Conservation (phyloP, 2,329 filamentous ascomycete genomes). For the Penicillium sp. region DNA sequence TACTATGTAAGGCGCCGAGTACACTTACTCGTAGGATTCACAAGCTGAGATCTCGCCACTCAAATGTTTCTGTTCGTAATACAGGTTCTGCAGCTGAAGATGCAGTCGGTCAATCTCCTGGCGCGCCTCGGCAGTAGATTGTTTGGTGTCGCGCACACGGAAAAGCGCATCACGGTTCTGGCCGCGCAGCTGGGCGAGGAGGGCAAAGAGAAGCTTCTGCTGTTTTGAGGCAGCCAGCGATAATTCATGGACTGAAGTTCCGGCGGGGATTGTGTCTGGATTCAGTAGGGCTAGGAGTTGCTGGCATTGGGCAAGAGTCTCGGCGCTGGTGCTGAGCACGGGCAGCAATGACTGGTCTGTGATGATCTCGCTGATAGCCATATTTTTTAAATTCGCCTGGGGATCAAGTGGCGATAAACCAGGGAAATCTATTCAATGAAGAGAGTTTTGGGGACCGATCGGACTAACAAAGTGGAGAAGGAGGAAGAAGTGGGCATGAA, state of each 20-base stretch:
- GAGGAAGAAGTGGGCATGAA: slow-evolving; percentile 10
- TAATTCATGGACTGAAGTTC: slow-evolving; percentile 50
- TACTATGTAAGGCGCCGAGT: not conserved
- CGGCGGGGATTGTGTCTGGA: slow-evolving; percentile 42
- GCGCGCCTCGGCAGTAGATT: slow-evolving; percentile 78
- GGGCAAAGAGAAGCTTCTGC: slow-evolving; percentile 77
- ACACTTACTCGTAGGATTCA: slow-evolving; percentile 81
- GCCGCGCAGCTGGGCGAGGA: slow-evolving; percentile 76
- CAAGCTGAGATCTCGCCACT: slow-evolving; percentile 87
- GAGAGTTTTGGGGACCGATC: slow-evolving; percentile 6
- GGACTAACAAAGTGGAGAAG: slow-evolving; percentile 11
- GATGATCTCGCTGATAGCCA: slow-evolving; percentile 61
- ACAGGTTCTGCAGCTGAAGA: slow-evolving; percentile 89
- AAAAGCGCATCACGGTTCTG: slow-evolving; percentile 81
- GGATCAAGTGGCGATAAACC: not conserved
- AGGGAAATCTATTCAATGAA: not conserved
- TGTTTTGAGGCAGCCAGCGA: slow-evolving; percentile 67
- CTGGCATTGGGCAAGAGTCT: slow-evolving; percentile 71
- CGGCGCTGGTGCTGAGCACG: slow-evolving; percentile 70
- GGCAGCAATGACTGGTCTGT: slow-evolving; percentile 65
- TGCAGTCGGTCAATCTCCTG: slow-evolving; percentile 91
- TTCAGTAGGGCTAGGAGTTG: slow-evolving; percentile 58
- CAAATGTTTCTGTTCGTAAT: slow-evolving; percentile 92
- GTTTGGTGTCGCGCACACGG: slow-evolving; percentile 80
- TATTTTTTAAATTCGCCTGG: slow-evolving; percentile 26